Base-by-base conservation (phyloP, 2,329 filamentous ascomycete genomes). In the Intubia oerlemansii region DNA sequence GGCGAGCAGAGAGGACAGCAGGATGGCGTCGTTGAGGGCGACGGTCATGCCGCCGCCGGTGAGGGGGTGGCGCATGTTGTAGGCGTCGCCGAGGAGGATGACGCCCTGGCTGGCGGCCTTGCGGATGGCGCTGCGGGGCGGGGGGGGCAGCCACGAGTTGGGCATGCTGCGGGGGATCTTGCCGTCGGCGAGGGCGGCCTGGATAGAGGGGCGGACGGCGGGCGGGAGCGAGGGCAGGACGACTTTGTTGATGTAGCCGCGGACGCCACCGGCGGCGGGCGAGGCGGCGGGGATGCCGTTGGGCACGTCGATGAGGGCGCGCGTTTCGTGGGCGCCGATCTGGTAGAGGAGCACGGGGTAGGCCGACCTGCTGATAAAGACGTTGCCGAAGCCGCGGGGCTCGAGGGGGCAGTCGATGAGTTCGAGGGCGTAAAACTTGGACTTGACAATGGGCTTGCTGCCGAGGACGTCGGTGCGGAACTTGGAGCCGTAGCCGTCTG, bases 11-110 rank as follows among this genome's bases (percentile, higher is more conserved):
- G 74, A 62, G 1, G 75, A 58, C 16, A 98, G 62, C 2, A 90
- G 52, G 9, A 88, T 63, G 2, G 79, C 84, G 45, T 98, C 88
- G 53, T 85, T 91, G 50, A 98, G 77, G 2, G 81, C 88, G 2
- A 95, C 88, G 0, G 85, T 95, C 88, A 98, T 98, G 41, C 88
- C 88, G 39, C 88, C 88, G 30, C 88, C 88, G 0, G 88, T 98
- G 10, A 98, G 62, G 2, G 88, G 88, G 52, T 98, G 88, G n/a
- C 88, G 78, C 88, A 98, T 98, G 57, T 98, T 98, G 62, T 91
- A 74, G 10, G 88, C 85, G 47, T 98, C 88, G 34, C 88, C 88
- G 7, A 95, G 62, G 20, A 98, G 57, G 27, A 92, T 61, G 34
- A 92, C 54, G 4, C 80, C 80, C 2, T 70, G 66, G 9, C 65